phyloP scores from a whole-genome alignment of 1,284 basidiomycete genomes.

The Leccinum pachyderme region DNA sequence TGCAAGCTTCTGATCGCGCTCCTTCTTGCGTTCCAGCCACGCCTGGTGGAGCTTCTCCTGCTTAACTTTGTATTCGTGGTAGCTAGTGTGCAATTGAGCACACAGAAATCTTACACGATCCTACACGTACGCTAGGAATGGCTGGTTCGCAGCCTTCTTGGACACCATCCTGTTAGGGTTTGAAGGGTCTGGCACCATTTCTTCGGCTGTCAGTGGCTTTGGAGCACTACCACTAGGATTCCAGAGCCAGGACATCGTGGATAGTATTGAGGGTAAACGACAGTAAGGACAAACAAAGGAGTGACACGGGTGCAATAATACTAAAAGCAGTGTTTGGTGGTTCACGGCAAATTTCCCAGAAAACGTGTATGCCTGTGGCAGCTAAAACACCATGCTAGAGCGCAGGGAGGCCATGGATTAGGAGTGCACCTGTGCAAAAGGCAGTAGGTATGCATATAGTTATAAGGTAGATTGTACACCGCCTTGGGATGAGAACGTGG shows the following conservation, averaged over 20 bases:
- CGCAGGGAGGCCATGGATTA: constrained; percentile 31
- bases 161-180: constrained; percentile 66
- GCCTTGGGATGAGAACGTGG: constrained; percentile 22
- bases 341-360: background rate
- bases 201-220: constrained; percentile 19
- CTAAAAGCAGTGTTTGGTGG: background rate
- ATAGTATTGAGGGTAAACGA: background rate
- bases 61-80: constrained; percentile 64
- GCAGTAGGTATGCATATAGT: constrained; percentile 36
- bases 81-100: constrained; percentile 40
- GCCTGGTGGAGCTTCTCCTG: constrained; percentile 60
- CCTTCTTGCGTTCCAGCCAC: constrained; percentile 69
- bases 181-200: constrained; percentile 48
- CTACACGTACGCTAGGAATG: constrained; percentile 71
- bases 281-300: background rate
- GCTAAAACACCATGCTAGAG: constrained; percentile 22
- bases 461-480: constrained; percentile 39
- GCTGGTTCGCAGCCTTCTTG: constrained; percentile 75
- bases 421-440: constrained; percentile 30
- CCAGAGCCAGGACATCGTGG: constrained; percentile 33
- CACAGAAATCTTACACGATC: background rate
- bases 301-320: constrained; percentile 4
- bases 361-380: constrained; percentile 8
- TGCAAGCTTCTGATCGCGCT: constrained; percentile 69
- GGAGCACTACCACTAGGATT: constrained; percentile 27